A percentile compares a stretch with the other conserved stretches of the same genome.
phyloP scores from a whole-genome alignment of 352 stramenopile genomes.

The Sclerospora graminicola region DNA sequence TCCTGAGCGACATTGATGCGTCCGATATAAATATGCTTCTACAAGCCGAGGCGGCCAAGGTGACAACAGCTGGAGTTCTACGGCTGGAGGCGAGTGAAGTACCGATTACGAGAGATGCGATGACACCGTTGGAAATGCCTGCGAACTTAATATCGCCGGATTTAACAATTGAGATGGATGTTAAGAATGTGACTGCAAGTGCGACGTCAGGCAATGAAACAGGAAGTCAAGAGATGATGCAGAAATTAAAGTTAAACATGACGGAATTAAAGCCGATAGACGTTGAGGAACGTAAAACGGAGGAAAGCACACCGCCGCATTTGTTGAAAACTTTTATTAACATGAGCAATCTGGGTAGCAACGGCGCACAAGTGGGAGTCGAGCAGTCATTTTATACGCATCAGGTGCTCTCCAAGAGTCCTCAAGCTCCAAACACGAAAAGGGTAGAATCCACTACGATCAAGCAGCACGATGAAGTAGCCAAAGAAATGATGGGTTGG shows the following conservation, averaged over 20 bases:
- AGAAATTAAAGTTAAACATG: constrained; percentile 36
- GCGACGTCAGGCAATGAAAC: constrained; percentile 27
- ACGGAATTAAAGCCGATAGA: constrained; percentile 12
- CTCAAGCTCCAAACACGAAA: constrained; percentile 11
- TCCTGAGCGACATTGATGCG: constrained; percentile 38
- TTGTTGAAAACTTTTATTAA: constrained; percentile 7
- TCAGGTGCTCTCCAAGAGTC: constrained; percentile 18
- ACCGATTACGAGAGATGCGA: constrained; percentile 4
- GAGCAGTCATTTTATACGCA: constrained; percentile 14
- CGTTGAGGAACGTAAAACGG: constrained; percentile 37
- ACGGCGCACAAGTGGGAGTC: not conserved
- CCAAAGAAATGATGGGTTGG: constrained; percentile 45
- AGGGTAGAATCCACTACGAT: constrained; percentile 4
- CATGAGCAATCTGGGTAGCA: not conserved
- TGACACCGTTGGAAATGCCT: constrained; percentile 29
- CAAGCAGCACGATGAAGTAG: constrained; percentile 20
- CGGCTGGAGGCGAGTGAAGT: not conserved
- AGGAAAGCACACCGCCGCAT: constrained; percentile 37
- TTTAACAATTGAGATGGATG: constrained; percentile 9
- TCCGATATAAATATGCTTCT: constrained; percentile 46
- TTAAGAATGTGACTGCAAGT: constrained; percentile 5
- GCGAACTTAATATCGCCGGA: constrained; percentile 13
- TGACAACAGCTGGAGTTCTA: not conserved
- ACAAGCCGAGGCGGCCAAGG: constrained; percentile 21
- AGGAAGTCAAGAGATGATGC: constrained; percentile 36